Conservation (phyloP, 441 rosid genomes). For the Adansonia madagascariensis region DNA sequence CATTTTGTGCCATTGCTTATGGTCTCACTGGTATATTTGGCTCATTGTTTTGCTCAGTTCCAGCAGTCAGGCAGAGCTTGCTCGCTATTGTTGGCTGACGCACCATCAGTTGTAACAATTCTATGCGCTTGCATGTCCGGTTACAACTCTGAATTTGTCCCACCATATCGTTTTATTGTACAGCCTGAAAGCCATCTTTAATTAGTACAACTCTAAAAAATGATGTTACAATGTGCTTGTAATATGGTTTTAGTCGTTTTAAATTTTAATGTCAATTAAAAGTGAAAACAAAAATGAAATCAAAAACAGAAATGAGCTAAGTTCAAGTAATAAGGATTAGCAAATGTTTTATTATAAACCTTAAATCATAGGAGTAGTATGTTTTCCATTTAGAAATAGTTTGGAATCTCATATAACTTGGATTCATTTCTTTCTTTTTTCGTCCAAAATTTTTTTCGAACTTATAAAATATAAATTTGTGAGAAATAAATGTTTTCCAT, state of each 20-base stretch:
- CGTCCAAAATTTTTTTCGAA: too few relatives aligned
- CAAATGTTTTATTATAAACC: too few relatives aligned
- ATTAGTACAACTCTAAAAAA: not conserved
- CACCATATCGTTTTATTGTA: not conserved
- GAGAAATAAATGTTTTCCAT: too few relatives aligned
- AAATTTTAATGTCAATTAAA: not conserved
- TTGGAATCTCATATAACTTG: too few relatives aligned
- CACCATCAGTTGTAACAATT: not conserved
- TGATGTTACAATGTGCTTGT: not conserved
- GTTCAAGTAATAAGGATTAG: too few relatives aligned
- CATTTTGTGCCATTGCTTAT: slow-evolving; percentile 95
- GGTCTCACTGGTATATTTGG: slow-evolving; percentile 96
- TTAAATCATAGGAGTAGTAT: too few relatives aligned
- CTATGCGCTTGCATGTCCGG: not conserved
- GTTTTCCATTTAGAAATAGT: too few relatives aligned
- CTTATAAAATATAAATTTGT: too few relatives aligned
- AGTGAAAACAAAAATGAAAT: not conserved
- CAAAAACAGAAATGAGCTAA: not conserved
- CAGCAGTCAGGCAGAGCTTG: slow-evolving; percentile 86
- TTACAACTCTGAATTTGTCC: not conserved
- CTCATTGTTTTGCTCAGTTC: slow-evolving; percentile 82
- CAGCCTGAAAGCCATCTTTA: not conserved
- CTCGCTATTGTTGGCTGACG: slow-evolving; percentile 67
- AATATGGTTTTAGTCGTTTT: not conserved
- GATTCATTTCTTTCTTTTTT: too few relatives aligned